These are phyloP conservation scores for Umbilicus rupestris DNA, from an alignment of 164 flowering plant species.

Conservation along the genomic window DNA sequence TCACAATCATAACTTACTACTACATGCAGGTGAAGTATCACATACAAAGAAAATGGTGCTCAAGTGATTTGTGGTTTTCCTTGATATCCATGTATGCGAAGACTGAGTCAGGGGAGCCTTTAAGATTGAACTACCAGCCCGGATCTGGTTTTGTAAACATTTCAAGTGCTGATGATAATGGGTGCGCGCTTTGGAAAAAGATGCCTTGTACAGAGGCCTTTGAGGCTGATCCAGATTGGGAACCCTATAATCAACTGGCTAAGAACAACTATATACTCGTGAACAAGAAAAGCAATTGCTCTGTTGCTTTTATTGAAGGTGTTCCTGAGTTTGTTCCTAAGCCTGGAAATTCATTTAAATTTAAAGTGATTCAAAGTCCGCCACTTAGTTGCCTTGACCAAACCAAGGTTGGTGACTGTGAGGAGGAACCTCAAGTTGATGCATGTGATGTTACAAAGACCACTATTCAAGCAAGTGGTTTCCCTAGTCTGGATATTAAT, in stretches of 20 bases:
- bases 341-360: slow-evolving; percentile 84
- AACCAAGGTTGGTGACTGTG: slow-evolving; percentile 11
- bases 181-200: slow-evolving; percentile 49
- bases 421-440: slow-evolving; percentile 16
- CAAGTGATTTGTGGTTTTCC: slow-evolving; percentile 51
- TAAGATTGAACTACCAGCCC: slow-evolving; percentile 43
- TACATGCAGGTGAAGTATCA: slow-evolving; percentile 57
- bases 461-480: slow-evolving; percentile 12
- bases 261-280: slow-evolving; percentile 53
- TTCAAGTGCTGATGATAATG: slow-evolving; percentile 43
- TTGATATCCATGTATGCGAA: slow-evolving; percentile 76
- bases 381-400: slow-evolving; percentile 18
- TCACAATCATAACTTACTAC: not conserved
- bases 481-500: slow-evolving; percentile 35
- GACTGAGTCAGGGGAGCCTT: slow-evolving; percentile 52
- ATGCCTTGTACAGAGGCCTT: slow-evolving; percentile 39
- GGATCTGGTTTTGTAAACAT: slow-evolving; percentile 70
- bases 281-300: slow-evolving; percentile 61
- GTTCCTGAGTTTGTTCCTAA: slow-evolving; percentile 68
- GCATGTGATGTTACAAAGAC: slow-evolving; percentile 15
- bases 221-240: slow-evolving; percentile 47
- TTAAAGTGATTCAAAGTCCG: slow-evolving; percentile 43
- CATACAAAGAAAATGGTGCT: slow-evolving; percentile 43
- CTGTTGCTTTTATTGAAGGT: slow-evolving; percentile 72
- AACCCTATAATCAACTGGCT: slow-evolving; percentile 26